Base-by-base conservation (phyloP, 2,329 filamentous ascomycete genomes). In the Trichoderma sp. region DNA sequence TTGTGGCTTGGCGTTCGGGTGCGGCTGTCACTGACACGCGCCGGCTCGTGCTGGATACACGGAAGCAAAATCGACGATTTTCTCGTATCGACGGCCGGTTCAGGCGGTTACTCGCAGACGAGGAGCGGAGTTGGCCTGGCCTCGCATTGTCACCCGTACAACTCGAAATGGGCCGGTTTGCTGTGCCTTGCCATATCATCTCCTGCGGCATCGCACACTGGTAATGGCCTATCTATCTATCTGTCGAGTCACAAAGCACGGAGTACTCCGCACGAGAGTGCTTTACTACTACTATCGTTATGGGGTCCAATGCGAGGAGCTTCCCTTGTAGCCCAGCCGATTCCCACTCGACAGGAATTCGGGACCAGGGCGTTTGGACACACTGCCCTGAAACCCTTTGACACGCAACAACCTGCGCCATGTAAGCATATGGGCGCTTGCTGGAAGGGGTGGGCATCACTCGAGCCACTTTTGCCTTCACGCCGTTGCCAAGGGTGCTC, bases 1-100 rank as follows among this genome's bases (percentile, higher is more conserved):
- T 26, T 12, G 47, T 15, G 26, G 34, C 34, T 61, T 61, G 58
- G 58, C 58, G 58, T 34, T 7, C 59, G 50, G 59, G 17, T 51
- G 59, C 50, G 48, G 59, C 59, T 55, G 59, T 45, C 59, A 54
- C 41, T 47, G 59, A 62, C 50, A 62, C 59, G 59, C 48, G 59
- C 59, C 59, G 50, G 41, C 59, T 62, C 59, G 58, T 52, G 24
- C 24, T 45, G 24, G 39, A 45, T 57, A 45, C 41, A 57, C 55
- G 41, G 55, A 39, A 59, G 56, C 56, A 39, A 39, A 62, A 54
- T 54, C 57, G 41, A 47, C 39, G 21, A 62, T 6, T 44, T 26
- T 26, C 59, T 62, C 59, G 59, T 62, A 62, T 62, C 24, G 54
- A 54, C 59, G 50, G 59, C 50, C 26, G 48, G 39, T 26, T 41